These are phyloP conservation scores for Lunularia cruciata DNA, from an alignment of 225 moss, liverwort and hornwort genomes.

Conservation along the genomic window DNA sequence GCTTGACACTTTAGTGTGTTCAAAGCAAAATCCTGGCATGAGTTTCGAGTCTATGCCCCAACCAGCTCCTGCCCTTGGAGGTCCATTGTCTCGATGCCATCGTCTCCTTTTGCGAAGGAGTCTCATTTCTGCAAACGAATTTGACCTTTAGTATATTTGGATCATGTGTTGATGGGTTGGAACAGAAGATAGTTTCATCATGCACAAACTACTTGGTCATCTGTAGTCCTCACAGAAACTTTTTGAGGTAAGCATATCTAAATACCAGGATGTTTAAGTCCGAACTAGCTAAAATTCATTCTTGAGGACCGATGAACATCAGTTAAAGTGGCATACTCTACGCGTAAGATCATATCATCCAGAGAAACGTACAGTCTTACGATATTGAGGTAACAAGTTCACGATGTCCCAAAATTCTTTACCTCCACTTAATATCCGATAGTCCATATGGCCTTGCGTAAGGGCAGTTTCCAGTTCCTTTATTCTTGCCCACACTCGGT, in stretches of 20 bases:
- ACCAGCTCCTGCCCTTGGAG: slow-evolving; percentile 8
- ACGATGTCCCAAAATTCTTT: background rate
- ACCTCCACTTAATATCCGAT: slow-evolving; percentile 31
- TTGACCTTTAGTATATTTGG: too few relatives aligned
- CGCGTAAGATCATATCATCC: background rate
- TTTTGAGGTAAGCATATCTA: too few relatives aligned
- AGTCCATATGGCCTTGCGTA: slow-evolving; percentile 28
- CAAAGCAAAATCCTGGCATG: slow-evolving; percentile 28
- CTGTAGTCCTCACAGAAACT: too few relatives aligned
- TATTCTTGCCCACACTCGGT: slow-evolving; percentile 34
- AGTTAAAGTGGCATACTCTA: background rate
- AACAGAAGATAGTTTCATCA: too few relatives aligned
- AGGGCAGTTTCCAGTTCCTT: slow-evolving; percentile 39
- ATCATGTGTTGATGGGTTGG: too few relatives aligned
- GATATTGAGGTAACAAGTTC: background rate
- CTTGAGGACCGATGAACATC: too few relatives aligned
- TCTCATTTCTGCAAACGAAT: slow-evolving; percentile 27
- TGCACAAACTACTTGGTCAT: too few relatives aligned
- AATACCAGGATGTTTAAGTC: too few relatives aligned
- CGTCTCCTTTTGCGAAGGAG: slow-evolving; percentile 26
- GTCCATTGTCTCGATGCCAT: background rate
- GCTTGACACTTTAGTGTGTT: slow-evolving; percentile 38
- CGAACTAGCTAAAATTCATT: too few relatives aligned
- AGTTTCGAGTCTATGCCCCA: slow-evolving; percentile 8
- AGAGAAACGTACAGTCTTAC: background rate